These are phyloP conservation scores for Hyaloscypha finlandica DNA, from an alignment of 495 filamentous ascomycete genomes.

Conservation along the genomic window DNA sequence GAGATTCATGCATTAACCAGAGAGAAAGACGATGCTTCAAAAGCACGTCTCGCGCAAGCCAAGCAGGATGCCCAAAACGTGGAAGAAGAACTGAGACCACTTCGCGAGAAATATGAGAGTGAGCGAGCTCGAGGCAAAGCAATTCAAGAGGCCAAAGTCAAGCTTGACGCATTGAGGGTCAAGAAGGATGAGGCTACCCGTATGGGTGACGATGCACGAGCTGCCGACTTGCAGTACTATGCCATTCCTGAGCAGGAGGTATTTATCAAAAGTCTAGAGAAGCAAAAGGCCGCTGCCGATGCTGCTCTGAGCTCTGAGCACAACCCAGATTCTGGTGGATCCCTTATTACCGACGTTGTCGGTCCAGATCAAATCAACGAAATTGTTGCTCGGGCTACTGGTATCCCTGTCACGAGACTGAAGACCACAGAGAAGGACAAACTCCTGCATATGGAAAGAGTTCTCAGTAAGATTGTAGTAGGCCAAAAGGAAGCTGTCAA, in stretches of 20 bases:
- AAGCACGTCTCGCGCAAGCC: slow-evolving; percentile 74
- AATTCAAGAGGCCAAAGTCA: slow-evolving; percentile 95
- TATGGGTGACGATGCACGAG: slow-evolving; percentile 73
- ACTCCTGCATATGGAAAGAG: slow-evolving; percentile 89
- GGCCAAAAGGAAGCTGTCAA: slow-evolving; percentile 95
- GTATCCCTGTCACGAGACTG: slow-evolving; percentile 91
- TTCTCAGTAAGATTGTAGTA: slow-evolving; percentile 78
- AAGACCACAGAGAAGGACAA: slow-evolving; percentile 98
- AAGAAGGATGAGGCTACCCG: slow-evolving; percentile 93
- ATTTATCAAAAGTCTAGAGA: slow-evolving; percentile 77
- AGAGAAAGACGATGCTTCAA: slow-evolving; percentile 93
- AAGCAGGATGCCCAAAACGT: slow-evolving; percentile 91
- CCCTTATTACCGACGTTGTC: slow-evolving; percentile 88
- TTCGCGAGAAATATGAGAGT: slow-evolving; percentile 92
- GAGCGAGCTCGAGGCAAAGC: slow-evolving; percentile 86
- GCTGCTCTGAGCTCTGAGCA: slow-evolving; percentile 65
- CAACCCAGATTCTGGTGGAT: slow-evolving; percentile 54
- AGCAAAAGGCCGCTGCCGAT: slow-evolving; percentile 76
- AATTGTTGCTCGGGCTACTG: slow-evolving; percentile 94
- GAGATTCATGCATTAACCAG: slow-evolving; percentile 93
- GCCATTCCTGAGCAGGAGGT: slow-evolving; percentile 90
- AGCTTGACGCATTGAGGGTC: slow-evolving; percentile 81
- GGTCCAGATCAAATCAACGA: slow-evolving; percentile 99
- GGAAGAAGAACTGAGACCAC: slow-evolving; percentile 83
- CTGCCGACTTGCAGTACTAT: slow-evolving; percentile 94